Evolutionary conservation across 2,329 filamentous ascomycete species (phyloP).

Genomic region (Hypoxylon sp.): DNA sequence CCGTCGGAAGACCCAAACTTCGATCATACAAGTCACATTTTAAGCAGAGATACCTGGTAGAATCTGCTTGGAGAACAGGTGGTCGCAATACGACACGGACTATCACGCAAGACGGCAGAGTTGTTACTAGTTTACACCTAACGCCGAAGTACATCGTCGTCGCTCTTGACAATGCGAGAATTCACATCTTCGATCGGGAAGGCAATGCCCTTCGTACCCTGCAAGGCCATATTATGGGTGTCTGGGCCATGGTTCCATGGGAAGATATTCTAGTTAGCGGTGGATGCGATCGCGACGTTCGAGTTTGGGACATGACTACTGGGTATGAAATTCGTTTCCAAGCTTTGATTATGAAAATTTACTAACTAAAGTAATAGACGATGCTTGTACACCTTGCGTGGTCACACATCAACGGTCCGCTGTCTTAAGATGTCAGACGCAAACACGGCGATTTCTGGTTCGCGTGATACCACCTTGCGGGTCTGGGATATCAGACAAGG

Average conservation of each 20-base stretch:
- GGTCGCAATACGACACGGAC: slow-evolving; percentile 84
- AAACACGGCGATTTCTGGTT: slow-evolving; percentile 94
- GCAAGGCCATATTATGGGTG: slow-evolving; percentile 97
- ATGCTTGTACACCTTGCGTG: slow-evolving; percentile 83
- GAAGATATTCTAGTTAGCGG: slow-evolving; percentile 94
- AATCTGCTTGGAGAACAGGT: slow-evolving; percentile 94
- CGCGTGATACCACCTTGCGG: slow-evolving; percentile 89
- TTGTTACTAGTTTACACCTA: slow-evolving; percentile 93
- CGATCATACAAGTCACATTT: slow-evolving; percentile 96
- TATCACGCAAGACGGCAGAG: slow-evolving; percentile 95
- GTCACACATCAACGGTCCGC: slow-evolving; percentile 94
- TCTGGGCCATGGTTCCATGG: slow-evolving; percentile 99
- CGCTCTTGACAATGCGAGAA: slow-evolving; percentile 96
- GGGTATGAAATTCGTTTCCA: no score
- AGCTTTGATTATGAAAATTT: no score
- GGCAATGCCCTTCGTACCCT: slow-evolving; percentile 88
- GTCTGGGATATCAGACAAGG: slow-evolving; percentile 95
- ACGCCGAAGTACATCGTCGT: slow-evolving; percentile 98
- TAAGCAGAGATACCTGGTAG: slow-evolving; percentile 96
- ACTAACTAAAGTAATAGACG: slow-evolving; percentile 60
- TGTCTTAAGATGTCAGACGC: slow-evolving; percentile 97
- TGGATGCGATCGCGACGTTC: slow-evolving; percentile 94
- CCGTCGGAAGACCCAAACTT: slow-evolving; percentile 66
- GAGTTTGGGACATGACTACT: slow-evolving; percentile 95
- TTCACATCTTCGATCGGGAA: slow-evolving; percentile 95